Base-by-base conservation (phyloP, 345 rosid species). In the Geranium rotundifolium region DNA sequence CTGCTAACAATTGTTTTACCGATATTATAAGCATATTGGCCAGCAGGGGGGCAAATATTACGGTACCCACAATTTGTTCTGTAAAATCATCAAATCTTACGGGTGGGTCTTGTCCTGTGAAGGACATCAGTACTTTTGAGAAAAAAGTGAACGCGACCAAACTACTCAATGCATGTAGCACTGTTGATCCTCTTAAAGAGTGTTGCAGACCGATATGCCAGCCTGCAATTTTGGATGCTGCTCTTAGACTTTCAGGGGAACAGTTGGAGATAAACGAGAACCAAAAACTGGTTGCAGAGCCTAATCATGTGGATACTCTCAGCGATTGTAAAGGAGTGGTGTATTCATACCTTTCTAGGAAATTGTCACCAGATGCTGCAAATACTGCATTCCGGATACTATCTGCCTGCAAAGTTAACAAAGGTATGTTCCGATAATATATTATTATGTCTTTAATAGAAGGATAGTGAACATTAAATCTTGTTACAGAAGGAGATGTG, bases 1-100 rank as follows among this genome's bases (percentile, higher is more conserved):
- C 82, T 77, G 95, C 97, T 75, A 65, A 72, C 78, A 95, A 93
- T 86, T 93, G 99, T 82, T 90, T 90, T 90, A 83, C 93, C 60
- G 99, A 93, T 83, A 80, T 90, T 87, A 72, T 89, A 77, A 83
- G 90, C 52, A 83, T 87, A 68, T 75, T 92, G 65, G 80, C 77
- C 69, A 86, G 99, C 81, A 80, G 73, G 72, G 88, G 99, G 80
- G 99, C 99, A 67, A 85, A 87, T 58, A 73, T 52, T 68, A 79
- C 82, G 7, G 72, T 90, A 67, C 91, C 89, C 72, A 61, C 75
- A 13, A 74, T 90, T 49, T 92, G 99, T 73, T 85, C 97, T n/a
- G 86, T 83, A 57, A 85, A 84, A 57, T 75, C 99, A 39, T 72
- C 78, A 69, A 90, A 90, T 77, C 87, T 92, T 62, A 90, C 99